A percentile compares a stretch with the other conserved stretches of the same genome.
Evolutionary conservation across 306 rosid species (phyloP).

Genomic region (Ceratonia siliqua): DNA sequence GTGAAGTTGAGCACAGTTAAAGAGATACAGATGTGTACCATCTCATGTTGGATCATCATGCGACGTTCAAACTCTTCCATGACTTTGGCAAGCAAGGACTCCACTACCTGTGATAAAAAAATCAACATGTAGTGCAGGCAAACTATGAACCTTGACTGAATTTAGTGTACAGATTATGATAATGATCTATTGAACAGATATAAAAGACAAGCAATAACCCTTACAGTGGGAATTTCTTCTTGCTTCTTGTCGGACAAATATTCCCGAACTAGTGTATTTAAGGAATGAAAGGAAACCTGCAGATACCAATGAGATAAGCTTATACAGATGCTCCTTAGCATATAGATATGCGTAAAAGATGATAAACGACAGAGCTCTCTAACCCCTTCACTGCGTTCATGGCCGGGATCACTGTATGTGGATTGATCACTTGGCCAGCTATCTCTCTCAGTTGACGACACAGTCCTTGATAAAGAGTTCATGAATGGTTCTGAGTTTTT

Average conservation of each 20-base stretch:
- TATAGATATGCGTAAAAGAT: neutral
- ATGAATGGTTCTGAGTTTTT: constrained; percentile 64
- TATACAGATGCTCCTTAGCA: neutral
- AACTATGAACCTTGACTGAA: too few relatives aligned
- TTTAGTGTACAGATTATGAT: too few relatives aligned
- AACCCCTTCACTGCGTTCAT: constrained; percentile 60
- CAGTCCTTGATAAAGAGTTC: constrained; percentile 47
- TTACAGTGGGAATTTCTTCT: constrained; percentile 84
- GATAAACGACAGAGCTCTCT: constrained; percentile 38
- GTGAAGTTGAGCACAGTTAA: neutral
- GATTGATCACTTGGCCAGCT: constrained; percentile 45
- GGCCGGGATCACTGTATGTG: constrained; percentile 39
- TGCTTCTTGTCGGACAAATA: constrained; percentile 61
- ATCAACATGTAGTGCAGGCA: too few relatives aligned
- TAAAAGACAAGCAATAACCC: constrained; percentile 29
- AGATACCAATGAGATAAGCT: constrained; percentile 35
- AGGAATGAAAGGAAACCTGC: constrained; percentile 65
- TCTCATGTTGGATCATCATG: too few relatives aligned
- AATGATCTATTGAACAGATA: neutral
- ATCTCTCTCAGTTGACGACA: constrained; percentile 45
- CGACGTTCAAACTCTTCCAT: too few relatives aligned
- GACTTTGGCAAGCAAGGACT: too few relatives aligned
- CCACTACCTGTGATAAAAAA: constrained; percentile 65
- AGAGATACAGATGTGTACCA: constrained; percentile 43
- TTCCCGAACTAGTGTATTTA: constrained; percentile 62